Evolutionary conservation across 805 yeast genomes (phyloP), one percentile per base, ranked within the genome.

Genomic region (Candida ascalaphidarum): DNA sequence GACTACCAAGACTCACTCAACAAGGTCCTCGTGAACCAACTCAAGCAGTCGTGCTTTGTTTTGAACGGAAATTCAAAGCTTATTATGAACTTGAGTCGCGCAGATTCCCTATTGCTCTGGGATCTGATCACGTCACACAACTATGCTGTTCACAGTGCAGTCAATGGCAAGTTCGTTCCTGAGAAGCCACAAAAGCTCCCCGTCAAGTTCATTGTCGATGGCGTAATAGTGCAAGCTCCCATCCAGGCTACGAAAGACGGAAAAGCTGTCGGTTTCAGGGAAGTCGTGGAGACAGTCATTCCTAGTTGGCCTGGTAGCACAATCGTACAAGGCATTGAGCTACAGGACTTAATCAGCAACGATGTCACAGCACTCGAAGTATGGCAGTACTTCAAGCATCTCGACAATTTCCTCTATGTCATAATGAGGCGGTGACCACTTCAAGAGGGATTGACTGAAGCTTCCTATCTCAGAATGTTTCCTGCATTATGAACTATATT

Each of bases 11-110:
- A 42, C 14, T 45, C 62, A 9, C 38, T 74, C 33, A 63, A 53
- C 25, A 69, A 65, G 28, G 65, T 71, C 27, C 77, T 92, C 78
- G 57, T 77, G 35, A 86, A 89, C 46, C 85, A 76, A 34, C 55
- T 85, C 47, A 89, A 92, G 44, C 96, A 89, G 45, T 70, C 85
- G 4, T 75, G 85, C 43, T 84, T 67, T 43, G 72, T 85, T 0
- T 50, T 81, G 21, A 74, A 78, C 38, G 95, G 95, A 0, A 69
- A 74, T n/a, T 68, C 95, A 5, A 84, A 81, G 35, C 68, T 75
- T 2, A 71, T 89, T n/a, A 81, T 89, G 94, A 65, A 65, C 15
- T 55, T 89, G 30, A 71, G 92, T 5, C 76, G 73, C 35, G 63
- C 61, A 1, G 77, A 79, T 28, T 68, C 89, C 0, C 52, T 59